Evolutionary conservation across 2,329 filamentous ascomycete genomes (phyloP).

Genomic region (Nemania abortiva): DNA sequence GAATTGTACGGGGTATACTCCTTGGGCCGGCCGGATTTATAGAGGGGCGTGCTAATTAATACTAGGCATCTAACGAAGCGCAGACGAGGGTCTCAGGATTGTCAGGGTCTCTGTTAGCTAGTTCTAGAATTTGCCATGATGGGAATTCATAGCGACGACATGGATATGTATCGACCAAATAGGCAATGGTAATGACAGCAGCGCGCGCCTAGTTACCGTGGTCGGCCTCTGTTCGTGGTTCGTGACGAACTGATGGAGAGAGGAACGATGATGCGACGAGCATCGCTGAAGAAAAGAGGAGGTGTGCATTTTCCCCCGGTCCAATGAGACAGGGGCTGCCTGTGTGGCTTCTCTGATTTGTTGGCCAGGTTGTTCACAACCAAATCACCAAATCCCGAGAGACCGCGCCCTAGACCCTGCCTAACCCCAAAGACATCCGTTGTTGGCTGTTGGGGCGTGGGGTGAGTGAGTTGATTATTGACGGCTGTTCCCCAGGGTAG

Average conservation of each 20-base stretch:
- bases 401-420: slow-evolving; percentile 38
- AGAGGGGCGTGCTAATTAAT: slow-evolving; percentile 29
- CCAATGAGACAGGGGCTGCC: slow-evolving; percentile 42
- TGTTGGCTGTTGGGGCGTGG: slow-evolving; percentile 17
- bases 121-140: slow-evolving; percentile 46
- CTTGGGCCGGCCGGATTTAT: background rate
- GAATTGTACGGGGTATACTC: slow-evolving; percentile 32
- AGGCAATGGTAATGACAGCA: slow-evolving; percentile 40
- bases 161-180: slow-evolving; percentile 34
- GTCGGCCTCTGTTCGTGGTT: slow-evolving; percentile 33
- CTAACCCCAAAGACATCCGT: slow-evolving; percentile 14
- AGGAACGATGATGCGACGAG: slow-evolving; percentile 38
- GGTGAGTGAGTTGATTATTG: background rate
- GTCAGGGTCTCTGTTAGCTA: slow-evolving; percentile 31
- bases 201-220: slow-evolving; percentile 31
- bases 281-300: slow-evolving; percentile 46
- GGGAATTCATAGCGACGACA: slow-evolving; percentile 44
- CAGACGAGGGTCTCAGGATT: slow-evolving; percentile 21
- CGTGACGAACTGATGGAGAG: slow-evolving; percentile 31
- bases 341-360: slow-evolving; percentile 29
- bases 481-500: no score
- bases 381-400: slow-evolving; percentile 48
- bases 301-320: slow-evolving; percentile 42
- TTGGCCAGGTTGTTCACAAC: slow-evolving; percentile 38
- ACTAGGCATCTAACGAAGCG: slow-evolving; percentile 20